These are phyloP conservation scores for Epichloe glyceriae DNA, from an alignment of 2,329 filamentous ascomycete genomes.

Conservation along the genomic window DNA sequence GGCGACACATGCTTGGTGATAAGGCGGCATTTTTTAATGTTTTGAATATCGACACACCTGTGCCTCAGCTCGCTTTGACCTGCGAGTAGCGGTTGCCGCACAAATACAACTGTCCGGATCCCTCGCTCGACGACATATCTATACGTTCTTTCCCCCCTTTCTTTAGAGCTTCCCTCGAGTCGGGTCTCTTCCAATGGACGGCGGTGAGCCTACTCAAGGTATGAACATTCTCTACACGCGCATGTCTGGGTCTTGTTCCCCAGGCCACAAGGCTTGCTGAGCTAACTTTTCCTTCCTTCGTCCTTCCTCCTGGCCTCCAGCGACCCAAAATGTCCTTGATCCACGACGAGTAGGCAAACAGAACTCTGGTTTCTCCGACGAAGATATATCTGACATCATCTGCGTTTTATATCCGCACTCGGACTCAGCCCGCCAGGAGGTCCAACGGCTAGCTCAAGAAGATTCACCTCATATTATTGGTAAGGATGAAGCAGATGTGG, in stretches of 20 bases:
- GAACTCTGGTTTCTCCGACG: constrained; percentile 69
- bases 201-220: constrained; percentile 32
- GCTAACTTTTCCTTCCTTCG: background rate
- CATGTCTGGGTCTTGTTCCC: background rate
- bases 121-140: background rate
- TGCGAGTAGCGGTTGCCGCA: background rate
- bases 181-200: constrained; percentile 28
- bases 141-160: background rate
- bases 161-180: background rate
- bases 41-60: no score
- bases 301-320: constrained; percentile 1
- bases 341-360: constrained; percentile 67
- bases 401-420: constrained; percentile 77
- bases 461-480: constrained; percentile 36
- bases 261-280: background rate
- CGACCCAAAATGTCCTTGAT: constrained; percentile 45
- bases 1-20: background rate
- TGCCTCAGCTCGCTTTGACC: background rate
- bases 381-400: constrained; percentile 78
- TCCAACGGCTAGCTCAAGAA: constrained; percentile 38
- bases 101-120: background rate
- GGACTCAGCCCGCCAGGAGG: constrained; percentile 56
- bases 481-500: constrained; percentile 34
- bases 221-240: constrained; percentile 1
- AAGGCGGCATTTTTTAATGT: background rate